Evolutionary conservation across 2,329 filamentous ascomycete species (phyloP), one percentile per base, ranked within the genome.

Genomic region (Annulohypoxylon truncatum): DNA sequence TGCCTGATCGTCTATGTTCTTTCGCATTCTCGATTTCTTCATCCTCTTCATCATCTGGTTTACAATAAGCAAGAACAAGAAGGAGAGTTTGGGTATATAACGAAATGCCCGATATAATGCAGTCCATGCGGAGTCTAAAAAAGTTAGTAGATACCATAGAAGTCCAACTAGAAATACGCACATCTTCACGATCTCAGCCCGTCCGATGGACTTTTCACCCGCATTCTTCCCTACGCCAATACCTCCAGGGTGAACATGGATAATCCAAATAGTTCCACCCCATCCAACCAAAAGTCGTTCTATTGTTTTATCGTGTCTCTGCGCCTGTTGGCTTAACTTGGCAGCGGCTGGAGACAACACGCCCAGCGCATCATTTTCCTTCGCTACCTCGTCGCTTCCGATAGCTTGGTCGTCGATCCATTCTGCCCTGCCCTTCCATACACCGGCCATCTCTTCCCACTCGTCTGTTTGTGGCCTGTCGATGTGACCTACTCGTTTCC

Each of bases 361-460:
- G n/a, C 67, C 69, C 66, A 74, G 60, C n/a, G 79, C 77, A 12
- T 77, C 75, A 18, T 64, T 70, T 29, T 74, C 73, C 44, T 77
- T 79, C 18, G 80, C 79, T 22, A 87, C 84, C 33, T 94, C 89
- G 57, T 95, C 92, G 2, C 82, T 84, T 71, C 94, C 92, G n/a
- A 97, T 83, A 4, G 87, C 84, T 66, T 90, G 86, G 73, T 97
- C 92, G 74, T 98, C 93, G 46, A 98, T 91, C 96, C 96, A 99
- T 77, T 98, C 94, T 0, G 90, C 89, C 20, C 94, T 87, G 1
- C 92, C 93, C 80, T 95, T 97, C 94, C 96, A 98, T 3, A 97
- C 93, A 48, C 92, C 88, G 0, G 94, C 94, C 94, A 99, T 97
- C 42, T 97, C 94, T 71, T 97, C 93, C 93, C 96, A 98, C 60